Base-by-base conservation (phyloP, 2,329 filamentous ascomycete species). In the Sclerotinia trifoliorum region DNA sequence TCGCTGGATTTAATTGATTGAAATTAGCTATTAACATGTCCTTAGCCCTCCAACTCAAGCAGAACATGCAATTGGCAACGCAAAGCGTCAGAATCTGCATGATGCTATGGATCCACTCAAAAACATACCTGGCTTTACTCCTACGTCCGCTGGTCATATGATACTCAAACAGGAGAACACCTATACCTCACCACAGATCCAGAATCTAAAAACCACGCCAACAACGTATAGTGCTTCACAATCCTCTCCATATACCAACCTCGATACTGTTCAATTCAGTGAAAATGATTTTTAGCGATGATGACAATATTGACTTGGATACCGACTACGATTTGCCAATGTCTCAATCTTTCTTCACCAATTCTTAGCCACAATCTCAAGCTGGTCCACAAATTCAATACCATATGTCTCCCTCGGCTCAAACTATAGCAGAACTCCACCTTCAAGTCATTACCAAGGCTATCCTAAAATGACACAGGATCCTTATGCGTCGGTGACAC, bases 251-350 rank as follows among this genome's bases (percentile, higher is more conserved):
- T 7, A 39, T 13, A 62, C 6, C 10, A 39, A 21, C 15, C 7
- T 35, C 0, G 21, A 26, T 51, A 21, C 44, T 51, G 29, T 51
- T 17, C 46, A 24, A 15, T 51, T 62, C 29, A 39, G n/a, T 19
- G 46, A 62, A 15, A 32, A 62, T 62, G 46, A 62, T 19, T 62
- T 62, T 51, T 24, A 51, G 60, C n/a, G 60, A 62, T 39, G 46
- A 62, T 32, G 46, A 62, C 19, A 35, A 51, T 26, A 39, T 62
- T 39, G 60, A 62, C 21, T 32, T 62, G 13, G 60, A 51, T 35
- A 26, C 46, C 32, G 21, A 39, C 24, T 62, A 51, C 5, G 46
- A 24, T 24, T 51, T 62, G 15, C 29, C 46, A 29, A 51, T 51
- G 46, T 51, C 60, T 62, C 44, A 62, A 24, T 39, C 29, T 7